These are phyloP conservation scores for Pyracantha coccinea DNA, from an alignment of 331 rosid species.

Conservation along the genomic window DNA sequence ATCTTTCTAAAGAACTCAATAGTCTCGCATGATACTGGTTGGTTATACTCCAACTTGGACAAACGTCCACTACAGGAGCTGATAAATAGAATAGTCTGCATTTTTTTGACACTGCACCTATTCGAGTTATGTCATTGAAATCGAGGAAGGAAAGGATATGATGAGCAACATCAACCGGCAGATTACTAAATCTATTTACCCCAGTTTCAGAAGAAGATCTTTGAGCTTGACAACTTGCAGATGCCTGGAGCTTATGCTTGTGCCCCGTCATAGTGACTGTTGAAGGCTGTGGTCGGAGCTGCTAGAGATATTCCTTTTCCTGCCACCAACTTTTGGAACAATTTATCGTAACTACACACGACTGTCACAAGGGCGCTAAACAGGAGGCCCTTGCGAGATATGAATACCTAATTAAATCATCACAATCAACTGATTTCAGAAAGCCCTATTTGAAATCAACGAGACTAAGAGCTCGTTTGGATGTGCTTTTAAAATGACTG, in stretches of 20 bases:
- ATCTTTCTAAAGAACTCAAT: neutral
- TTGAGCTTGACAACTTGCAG: neutral
- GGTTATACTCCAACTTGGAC: neutral
- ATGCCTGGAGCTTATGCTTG: neutral
- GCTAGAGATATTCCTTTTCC: too few species aligned
- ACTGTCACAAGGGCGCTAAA: too few species aligned
- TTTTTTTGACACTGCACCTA: neutral
- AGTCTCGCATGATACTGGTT: too few species aligned
- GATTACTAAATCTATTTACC: neutral
- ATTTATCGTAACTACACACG: too few species aligned
- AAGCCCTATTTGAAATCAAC: too few species aligned
- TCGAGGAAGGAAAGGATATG: neutral
- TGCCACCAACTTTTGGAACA: too few species aligned
- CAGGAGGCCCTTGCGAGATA: too few species aligned
- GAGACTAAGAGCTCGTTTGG: too few species aligned
- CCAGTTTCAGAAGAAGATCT: neutral
- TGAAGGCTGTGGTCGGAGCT: neutral
- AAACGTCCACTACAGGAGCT: neutral
- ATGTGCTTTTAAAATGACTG: too few species aligned
- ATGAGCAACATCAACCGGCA: slow-evolving; percentile 1
- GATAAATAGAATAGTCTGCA: neutral
- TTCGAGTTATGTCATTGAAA: neutral
- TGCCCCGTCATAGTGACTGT: neutral
- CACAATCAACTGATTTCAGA: too few species aligned
- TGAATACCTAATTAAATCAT: too few species aligned